Evolutionary conservation across 257 asterid species (phyloP).

Genomic region (Verbascum thapsus): DNA sequence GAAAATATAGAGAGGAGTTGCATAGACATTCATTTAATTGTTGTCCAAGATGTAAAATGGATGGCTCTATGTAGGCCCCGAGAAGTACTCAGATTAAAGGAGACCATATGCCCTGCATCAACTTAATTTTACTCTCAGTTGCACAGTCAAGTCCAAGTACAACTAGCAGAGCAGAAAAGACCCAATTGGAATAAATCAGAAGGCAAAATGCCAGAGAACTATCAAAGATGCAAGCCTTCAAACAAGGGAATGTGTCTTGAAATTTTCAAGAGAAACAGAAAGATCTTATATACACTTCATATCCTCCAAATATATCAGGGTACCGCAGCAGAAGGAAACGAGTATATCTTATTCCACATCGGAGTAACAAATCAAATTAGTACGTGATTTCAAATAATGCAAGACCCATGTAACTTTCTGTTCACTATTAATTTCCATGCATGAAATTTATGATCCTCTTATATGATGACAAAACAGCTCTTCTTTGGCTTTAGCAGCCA

Average conservation of each 20-base stretch:
- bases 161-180: neutral
- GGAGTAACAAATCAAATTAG: slow-evolving; percentile 19
- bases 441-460: slow-evolving; percentile 15
- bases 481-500: slow-evolving; percentile 27
- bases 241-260: slow-evolving; percentile 11
- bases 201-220: slow-evolving; percentile 14
- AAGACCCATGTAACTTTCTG: neutral
- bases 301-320: slow-evolving; percentile 20
- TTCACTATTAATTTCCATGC: slow-evolving; percentile 22
- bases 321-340: slow-evolving; percentile 4
- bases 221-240: slow-evolving; percentile 31
- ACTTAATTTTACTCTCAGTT: slow-evolving; percentile 12
- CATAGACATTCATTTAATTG: neutral
- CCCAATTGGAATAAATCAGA: slow-evolving; percentile 13
- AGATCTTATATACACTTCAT: slow-evolving; percentile 16
- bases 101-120: slow-evolving; percentile 6
- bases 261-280: slow-evolving; percentile 20
- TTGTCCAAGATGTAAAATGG: neutral
- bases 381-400: slow-evolving; percentile 16
- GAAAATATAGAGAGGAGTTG: neutral
- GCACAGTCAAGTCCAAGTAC: slow-evolving; percentile 21
- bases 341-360: slow-evolving; percentile 1
- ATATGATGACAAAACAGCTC: slow-evolving; percentile 17
- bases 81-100: slow-evolving; percentile 4
- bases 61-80: neutral